These are phyloP conservation scores for Saccharomycopsis hybrid DNA, from an alignment of 1,139 yeast genomes.

Conservation along the genomic window DNA sequence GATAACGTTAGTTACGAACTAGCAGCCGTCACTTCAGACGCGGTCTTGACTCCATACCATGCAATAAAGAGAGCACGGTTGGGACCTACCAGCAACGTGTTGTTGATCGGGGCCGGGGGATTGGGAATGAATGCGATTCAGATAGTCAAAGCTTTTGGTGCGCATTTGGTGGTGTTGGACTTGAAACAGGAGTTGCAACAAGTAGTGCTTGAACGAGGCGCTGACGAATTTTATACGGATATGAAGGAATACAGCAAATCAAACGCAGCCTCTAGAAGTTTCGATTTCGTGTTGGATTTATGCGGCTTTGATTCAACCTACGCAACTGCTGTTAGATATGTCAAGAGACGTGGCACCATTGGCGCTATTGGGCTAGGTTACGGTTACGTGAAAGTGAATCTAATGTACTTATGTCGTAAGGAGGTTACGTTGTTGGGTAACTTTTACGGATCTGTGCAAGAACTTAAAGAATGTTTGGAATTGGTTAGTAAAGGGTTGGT, in stretches of 20 bases:
- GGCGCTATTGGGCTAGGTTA: conserved; percentile 41
- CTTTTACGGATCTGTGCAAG: conserved; percentile 43
- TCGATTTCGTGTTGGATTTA: conserved; percentile 36
- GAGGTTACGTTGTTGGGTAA: conserved; percentile 38
- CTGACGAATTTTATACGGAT: conserved; percentile 37
- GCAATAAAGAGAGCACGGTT: conserved; percentile 38
- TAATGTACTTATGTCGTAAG: conserved; percentile 30
- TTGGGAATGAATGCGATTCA: conserved; percentile 45
- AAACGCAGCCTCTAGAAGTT: conserved; percentile 21
- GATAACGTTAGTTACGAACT: conserved; percentile 39
- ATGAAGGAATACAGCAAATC: conserved; percentile 22
- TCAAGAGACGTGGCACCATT: conserved; percentile 34
- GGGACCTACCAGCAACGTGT: conserved; percentile 35
- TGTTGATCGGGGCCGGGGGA: conserved; percentile 44
- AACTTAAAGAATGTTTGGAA: conserved; percentile 39
- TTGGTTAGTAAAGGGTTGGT: conserved; percentile 40
- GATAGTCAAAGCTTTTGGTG: conserved; percentile 36
- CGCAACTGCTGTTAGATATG: conserved; percentile 24
- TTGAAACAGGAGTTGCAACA: conserved; percentile 31
- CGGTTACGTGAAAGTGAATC: conserved; percentile 30
- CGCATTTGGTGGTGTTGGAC: conserved; percentile 37
- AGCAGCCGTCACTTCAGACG: conserved; percentile 46
- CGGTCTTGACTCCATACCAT: conserved; percentile 45
- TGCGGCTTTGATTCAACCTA: conserved; percentile 37
- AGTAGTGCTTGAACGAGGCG: conserved; percentile 34